phyloP scores from a whole-genome alignment of 2,329 filamentous ascomycete genomes.

The Leptographium procerum region DNA sequence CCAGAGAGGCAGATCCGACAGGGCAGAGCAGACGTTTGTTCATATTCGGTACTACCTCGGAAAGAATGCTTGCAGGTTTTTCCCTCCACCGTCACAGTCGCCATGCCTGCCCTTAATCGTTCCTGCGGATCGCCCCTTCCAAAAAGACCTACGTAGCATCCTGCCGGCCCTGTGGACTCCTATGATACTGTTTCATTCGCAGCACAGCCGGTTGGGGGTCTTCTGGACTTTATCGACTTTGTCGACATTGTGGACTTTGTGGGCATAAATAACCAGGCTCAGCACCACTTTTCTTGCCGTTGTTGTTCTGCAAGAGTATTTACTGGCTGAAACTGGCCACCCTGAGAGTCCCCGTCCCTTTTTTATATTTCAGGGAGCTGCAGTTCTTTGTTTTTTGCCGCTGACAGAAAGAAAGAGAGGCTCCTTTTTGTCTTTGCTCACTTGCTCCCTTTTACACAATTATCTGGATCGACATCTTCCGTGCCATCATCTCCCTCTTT shows the following conservation, averaged over 20 bases:
- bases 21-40: background rate
- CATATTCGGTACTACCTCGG: background rate
- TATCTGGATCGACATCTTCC: too few species aligned
- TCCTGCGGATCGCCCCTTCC: background rate
- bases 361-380: background rate
- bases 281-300: background rate
- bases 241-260: background rate
- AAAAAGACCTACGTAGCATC: too few species aligned
- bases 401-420: too few species aligned
- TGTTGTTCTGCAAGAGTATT: background rate
- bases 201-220: background rate
- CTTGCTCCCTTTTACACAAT: too few species aligned
- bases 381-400: background rate
- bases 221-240: too few species aligned
- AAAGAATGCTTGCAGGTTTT: background rate
- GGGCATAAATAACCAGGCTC: background rate
- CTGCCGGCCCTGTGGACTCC: background rate
- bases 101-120: background rate
- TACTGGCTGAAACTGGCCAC: background rate
- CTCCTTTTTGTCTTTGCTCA: too few species aligned
- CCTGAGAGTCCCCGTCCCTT: background rate
- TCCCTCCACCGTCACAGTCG: background rate
- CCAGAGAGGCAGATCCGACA: too few species aligned
- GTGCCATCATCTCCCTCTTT: too few species aligned
- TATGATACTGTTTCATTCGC: background rate